Evolutionary conservation across 805 yeast genomes (phyloP).

Genomic region (Sugiyamaella chiloensis): DNA sequence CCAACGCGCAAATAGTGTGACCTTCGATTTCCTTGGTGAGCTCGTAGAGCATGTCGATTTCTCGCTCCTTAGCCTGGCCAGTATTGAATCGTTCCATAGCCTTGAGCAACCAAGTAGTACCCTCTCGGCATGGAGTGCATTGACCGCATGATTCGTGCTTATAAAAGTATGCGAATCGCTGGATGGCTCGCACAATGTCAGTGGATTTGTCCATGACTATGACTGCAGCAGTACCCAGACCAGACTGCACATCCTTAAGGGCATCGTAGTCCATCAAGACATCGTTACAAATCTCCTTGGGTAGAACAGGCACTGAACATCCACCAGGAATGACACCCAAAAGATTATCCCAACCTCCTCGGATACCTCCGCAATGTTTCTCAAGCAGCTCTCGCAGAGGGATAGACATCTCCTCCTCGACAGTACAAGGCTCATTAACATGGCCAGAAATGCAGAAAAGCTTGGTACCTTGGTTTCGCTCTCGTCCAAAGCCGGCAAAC

Average conservation of each 20-base stretch:
- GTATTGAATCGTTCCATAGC: conserved; percentile 78
- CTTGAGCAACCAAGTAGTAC: conserved; percentile 79
- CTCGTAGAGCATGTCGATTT: conserved; percentile 81
- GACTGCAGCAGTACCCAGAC: conserved; percentile 90
- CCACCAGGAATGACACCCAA: conserved; percentile 90
- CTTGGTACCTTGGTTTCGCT: conserved; percentile 80
- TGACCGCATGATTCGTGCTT: conserved; percentile 94
- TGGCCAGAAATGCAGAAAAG: conserved; percentile 85
- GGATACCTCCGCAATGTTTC: conserved; percentile 86
- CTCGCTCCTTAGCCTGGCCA: conserved; percentile 78
- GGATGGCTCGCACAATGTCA: conserved; percentile 81
- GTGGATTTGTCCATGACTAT: conserved; percentile 87
- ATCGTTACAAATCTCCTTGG: conserved; percentile 60
- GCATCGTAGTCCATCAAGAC: conserved; percentile 88
- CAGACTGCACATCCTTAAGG: conserved; percentile 77
- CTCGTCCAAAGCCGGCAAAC: conserved; percentile 82
- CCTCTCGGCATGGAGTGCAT: conserved; percentile 94
- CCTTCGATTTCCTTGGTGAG: conserved; percentile 86
- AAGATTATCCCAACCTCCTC: conserved; percentile 91
- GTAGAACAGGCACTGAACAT: conserved; percentile 79
- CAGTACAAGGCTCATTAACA: conserved; percentile 89
- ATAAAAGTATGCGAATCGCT: conserved; percentile 78
- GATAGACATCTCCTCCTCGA: conserved; percentile 91
- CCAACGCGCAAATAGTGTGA: conserved; percentile 87
- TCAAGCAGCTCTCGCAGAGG: conserved; percentile 79